Base-by-base conservation (phyloP, 2,329 filamentous ascomycete species). In the Aspergillus oerlinghausenensis region DNA sequence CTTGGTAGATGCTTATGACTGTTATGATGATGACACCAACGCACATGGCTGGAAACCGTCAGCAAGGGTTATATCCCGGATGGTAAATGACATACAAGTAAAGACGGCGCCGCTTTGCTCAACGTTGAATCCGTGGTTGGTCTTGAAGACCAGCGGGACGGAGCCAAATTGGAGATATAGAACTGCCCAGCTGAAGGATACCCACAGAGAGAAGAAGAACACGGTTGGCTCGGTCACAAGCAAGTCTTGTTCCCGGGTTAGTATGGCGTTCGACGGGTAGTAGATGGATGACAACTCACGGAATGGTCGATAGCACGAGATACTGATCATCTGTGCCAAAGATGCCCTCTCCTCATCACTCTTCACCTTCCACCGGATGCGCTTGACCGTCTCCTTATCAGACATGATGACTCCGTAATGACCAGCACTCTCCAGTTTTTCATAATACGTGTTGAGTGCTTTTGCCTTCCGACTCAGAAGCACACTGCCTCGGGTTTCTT, bases 171-270 rank as follows among this genome's bases (percentile, higher is more conserved):
- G 90, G 19, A 96, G 78, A 71, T 96, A 97, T 0, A 97, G 82
- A 0, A 96, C 83, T 0, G 88, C 91, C 92, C 92, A 97, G 21
- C 87, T 87, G 71, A 97, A 97, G 0, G 90, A 82, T 0, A 92
- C 88, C 92, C 92, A 97, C 0, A 96, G 79, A 0, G 88, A 91
- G 77, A 97, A 97, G 77, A 85, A 83, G 10, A 80, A 79, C 1
- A 87, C 81, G 40, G 88, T 86, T 2, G 85, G 85, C 63, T 88
- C 86, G 1, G 80, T 79, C 43, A 85, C 65, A 7, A 88, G 75
- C 77, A 89, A 70, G 51, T 78, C 76, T 77, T 17, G 11, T 58
- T 50, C 45, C 28, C 57, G 42, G 26, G 49, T 54, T 51, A 58
- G 57, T 4, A 29, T 42, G 14, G 9, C 11, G 26, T 11, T 28